A percentile compares a stretch with the other conserved stretches of the same genome.
Evolutionary conservation across 441 rosid genomes (phyloP).

Genomic region (Eruca vesicaria): DNA sequence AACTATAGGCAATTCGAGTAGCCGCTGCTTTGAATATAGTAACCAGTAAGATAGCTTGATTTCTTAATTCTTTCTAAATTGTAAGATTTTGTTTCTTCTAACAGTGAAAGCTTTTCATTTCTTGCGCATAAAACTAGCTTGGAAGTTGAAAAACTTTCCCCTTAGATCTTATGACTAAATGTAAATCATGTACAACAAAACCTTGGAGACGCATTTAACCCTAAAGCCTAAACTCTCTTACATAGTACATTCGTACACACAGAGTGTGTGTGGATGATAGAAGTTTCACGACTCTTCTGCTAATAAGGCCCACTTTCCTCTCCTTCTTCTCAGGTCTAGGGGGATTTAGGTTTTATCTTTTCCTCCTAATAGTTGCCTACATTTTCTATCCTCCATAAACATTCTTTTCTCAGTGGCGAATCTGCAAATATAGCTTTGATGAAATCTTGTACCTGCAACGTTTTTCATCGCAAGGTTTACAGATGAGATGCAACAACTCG

Average conservation of each 20-base stretch:
- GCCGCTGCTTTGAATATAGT: constrained; percentile 24
- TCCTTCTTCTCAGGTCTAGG: constrained; percentile 6
- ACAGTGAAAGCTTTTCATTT: background rate
- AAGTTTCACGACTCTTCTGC: constrained; percentile 13
- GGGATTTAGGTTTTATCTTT: background rate
- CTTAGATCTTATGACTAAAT: background rate
- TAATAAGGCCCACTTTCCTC: background rate
- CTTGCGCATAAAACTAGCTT: background rate
- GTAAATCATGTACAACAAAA: constrained; percentile 27
- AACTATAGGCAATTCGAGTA: constrained; percentile 45
- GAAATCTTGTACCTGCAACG: constrained; percentile 73
- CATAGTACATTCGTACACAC: constrained; percentile 12
- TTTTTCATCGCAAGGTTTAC: constrained; percentile 4
- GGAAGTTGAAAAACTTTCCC: background rate
- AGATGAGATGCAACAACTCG: background rate
- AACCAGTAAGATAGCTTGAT: background rate
- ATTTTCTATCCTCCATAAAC: constrained; percentile 80
- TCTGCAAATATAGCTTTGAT: constrained; percentile 86
- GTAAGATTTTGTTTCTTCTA: background rate
- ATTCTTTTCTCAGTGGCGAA: constrained; percentile 88
- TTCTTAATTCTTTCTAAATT: background rate
- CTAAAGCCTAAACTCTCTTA: constrained; percentile 14
- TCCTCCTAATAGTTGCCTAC: constrained; percentile 38
- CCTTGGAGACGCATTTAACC: background rate
- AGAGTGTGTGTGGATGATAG: constrained; percentile 1